phyloP scores from a whole-genome alignment of 1,284 basidiomycete species.

The Apiotrichum laibachii region DNA sequence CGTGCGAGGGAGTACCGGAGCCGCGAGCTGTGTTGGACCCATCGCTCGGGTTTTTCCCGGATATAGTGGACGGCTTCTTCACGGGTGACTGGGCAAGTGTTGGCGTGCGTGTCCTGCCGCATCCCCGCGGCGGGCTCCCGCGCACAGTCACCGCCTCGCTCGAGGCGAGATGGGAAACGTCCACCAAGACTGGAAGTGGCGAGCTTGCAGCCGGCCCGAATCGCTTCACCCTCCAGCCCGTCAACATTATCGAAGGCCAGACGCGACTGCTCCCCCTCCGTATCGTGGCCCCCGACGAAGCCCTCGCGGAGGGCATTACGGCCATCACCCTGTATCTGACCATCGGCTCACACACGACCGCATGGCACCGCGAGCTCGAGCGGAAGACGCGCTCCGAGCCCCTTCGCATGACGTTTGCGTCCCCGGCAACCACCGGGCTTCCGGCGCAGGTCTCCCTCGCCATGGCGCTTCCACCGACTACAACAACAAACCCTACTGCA shows the following conservation, averaged over 20 bases:
- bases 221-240: not conserved
- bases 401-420: slow-evolving; percentile 34
- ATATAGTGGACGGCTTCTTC: slow-evolving; percentile 35
- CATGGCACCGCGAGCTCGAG: not conserved
- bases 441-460: slow-evolving; percentile 35
- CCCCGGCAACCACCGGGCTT: slow-evolving; percentile 8
- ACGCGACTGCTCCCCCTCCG: slow-evolving; percentile 14
- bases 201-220: too few relatives aligned
- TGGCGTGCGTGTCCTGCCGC: slow-evolving; percentile 18
- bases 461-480: slow-evolving; percentile 29
- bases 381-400: not conserved
- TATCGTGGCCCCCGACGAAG: not conserved
- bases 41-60: slow-evolving; percentile 26
- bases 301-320: not conserved
- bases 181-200: too few relatives aligned
- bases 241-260: slow-evolving; percentile 12
- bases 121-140: slow-evolving; percentile 1
- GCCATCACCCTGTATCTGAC: not conserved
- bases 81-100: slow-evolving; percentile 37
- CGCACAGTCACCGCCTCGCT: not conserved
- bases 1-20: not conserved
- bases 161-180: too few relatives aligned
- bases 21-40: not conserved
- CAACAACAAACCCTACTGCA: too few relatives aligned
- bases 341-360: not conserved